These are phyloP conservation scores for Tulasnella sp. DNA, from an alignment of 768 basidiomycete genomes.

Conservation along the genomic window DNA sequence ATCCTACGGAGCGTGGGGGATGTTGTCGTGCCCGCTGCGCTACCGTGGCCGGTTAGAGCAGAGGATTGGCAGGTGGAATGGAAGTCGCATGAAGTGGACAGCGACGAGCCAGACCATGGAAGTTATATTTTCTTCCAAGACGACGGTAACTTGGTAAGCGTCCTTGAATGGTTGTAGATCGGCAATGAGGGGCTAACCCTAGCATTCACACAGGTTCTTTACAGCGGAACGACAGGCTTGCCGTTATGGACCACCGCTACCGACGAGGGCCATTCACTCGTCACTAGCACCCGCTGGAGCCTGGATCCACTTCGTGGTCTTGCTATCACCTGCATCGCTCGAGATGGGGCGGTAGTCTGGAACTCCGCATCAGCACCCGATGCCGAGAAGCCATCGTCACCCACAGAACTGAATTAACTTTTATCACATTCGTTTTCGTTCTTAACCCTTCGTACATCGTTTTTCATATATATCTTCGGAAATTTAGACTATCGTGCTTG, in stretches of 20 bases:
- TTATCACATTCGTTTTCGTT: not conserved
- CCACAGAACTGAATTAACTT: too few relatives aligned
- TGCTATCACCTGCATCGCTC: not conserved
- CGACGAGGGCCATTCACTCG: not conserved
- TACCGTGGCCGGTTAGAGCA: slow-evolving; percentile 20
- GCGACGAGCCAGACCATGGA: slow-evolving; percentile 11
- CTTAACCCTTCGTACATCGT: too few relatives aligned
- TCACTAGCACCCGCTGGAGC: not conserved
- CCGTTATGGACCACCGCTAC: not conserved
- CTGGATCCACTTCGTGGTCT: not conserved
- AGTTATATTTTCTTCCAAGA: slow-evolving; percentile 24
- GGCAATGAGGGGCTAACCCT: not conserved
- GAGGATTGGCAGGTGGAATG: slow-evolving; percentile 23
- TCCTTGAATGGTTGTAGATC: not conserved
- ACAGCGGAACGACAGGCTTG: not conserved
- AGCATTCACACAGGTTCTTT: not conserved
- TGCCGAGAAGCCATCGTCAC: not conserved
- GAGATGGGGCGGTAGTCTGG: not conserved
- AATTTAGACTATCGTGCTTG: too few relatives aligned
- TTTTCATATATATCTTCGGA: too few relatives aligned
- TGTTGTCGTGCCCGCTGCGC: slow-evolving; percentile 4
- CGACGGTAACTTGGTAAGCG: slow-evolving; percentile 25
- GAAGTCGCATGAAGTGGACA: slow-evolving; percentile 20
- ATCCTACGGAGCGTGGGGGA: slow-evolving; percentile 12
- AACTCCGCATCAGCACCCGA: not conserved